Conservation (phyloP, 192 early-diverging fungal genomes). For the Coemansia sp. region DNA sequence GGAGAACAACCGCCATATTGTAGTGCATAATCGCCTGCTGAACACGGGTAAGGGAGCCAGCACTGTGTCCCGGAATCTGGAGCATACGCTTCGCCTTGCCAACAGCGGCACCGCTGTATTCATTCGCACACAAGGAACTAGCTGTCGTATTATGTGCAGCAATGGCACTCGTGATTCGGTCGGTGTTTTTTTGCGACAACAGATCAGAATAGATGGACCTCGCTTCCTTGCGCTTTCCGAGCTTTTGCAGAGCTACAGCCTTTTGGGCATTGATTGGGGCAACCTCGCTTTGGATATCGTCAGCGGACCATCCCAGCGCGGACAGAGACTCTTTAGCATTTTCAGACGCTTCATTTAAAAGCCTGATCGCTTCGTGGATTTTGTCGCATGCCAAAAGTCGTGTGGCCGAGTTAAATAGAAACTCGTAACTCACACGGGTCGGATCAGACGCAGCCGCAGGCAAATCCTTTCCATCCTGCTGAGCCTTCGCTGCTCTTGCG, state of each 20-base stretch:
- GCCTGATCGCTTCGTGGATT: slow-evolving; percentile 17
- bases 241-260: slow-evolving; percentile 34
- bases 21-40: slow-evolving; percentile 41
- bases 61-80: slow-evolving; percentile 23
- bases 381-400: slow-evolving; percentile 28
- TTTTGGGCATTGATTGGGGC: slow-evolving; percentile 40
- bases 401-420: slow-evolving; percentile 41
- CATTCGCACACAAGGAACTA: not conserved
- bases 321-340: slow-evolving; percentile 23
- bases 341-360: slow-evolving; percentile 20
- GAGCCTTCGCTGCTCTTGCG: slow-evolving; percentile 40
- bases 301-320: slow-evolving; percentile 20
- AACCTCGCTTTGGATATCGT: slow-evolving; percentile 39
- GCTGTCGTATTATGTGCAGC: slow-evolving; percentile 32
- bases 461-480: slow-evolving; percentile 3
- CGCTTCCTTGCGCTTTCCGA: slow-evolving; percentile 18
- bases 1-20: slow-evolving; percentile 44
- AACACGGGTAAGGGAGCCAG: slow-evolving; percentile 19
- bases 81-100: slow-evolving; percentile 22
- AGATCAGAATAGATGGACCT: slow-evolving; percentile 18
- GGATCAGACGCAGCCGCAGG: not conserved
- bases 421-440: slow-evolving; percentile 22
- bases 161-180: slow-evolving; percentile 21
- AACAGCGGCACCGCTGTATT: not conserved
- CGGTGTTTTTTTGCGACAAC: slow-evolving; percentile 14